Percentiles rank a stretch among this genome's conserved stretches.
These are phyloP conservation scores for Phlyctochytrium arcticum DNA, from an alignment of 192 early-diverging fungal genomes.

Conservation along the genomic window DNA sequence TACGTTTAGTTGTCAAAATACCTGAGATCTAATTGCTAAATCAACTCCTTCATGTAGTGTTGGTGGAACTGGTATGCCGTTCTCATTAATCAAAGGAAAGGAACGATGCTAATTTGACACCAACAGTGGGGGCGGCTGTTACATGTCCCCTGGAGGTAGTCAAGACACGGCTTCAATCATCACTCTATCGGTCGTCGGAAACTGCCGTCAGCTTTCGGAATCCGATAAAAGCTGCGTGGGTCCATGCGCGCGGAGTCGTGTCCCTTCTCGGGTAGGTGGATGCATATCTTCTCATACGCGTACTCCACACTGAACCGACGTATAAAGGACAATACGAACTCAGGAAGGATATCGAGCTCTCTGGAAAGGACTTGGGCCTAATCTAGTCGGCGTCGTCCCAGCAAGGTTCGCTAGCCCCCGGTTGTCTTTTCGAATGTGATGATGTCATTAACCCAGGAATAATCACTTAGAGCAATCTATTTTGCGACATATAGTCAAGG, in stretches of 20 bases:
- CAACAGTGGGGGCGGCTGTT: conserved; percentile 75
- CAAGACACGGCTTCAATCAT: conserved; percentile 83
- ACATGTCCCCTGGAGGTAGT: conserved; percentile 94
- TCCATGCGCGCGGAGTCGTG: conserved; percentile 29
- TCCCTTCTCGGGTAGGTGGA: conserved; percentile 30
- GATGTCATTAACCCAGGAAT: too few species aligned
- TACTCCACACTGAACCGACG: too few species aligned
- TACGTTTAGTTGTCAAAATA: not conserved
- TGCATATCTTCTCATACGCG: too few species aligned
- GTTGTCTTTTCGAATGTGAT: not conserved
- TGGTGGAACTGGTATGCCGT: conserved; percentile 17
- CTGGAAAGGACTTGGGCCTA: conserved; percentile 94
- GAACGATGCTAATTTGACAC: not conserved
- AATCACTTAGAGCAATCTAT: conserved; percentile 77
- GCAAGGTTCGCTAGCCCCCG: conserved; percentile 53
- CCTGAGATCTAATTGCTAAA: not conserved
- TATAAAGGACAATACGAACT: conserved; percentile 55
- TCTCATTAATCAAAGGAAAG: not conserved
- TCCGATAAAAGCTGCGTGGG: conserved; percentile 11
- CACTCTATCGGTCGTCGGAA: conserved; percentile 22
- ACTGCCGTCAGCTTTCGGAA: conserved; percentile 19
- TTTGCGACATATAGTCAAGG: conserved; percentile 91
- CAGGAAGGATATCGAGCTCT: conserved; percentile 78
- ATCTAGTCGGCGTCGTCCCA: conserved; percentile 91
- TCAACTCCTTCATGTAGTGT: not conserved